Base-by-base conservation (phyloP, 2,329 filamentous ascomycete genomes). In the Colletotrichum simmondsii region DNA sequence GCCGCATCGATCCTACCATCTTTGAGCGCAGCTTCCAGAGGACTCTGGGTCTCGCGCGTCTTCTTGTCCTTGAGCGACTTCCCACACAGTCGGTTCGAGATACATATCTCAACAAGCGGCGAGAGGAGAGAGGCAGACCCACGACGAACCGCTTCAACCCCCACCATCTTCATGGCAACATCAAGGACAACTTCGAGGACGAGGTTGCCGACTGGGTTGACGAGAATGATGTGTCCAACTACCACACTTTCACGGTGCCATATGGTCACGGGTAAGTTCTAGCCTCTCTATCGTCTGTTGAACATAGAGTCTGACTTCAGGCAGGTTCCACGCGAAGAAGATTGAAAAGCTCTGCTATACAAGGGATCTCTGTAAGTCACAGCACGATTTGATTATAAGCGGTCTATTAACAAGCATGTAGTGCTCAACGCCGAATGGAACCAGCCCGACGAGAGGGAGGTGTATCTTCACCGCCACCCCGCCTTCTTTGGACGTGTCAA, bases 401-500 rank as follows among this genome's bases (percentile, higher is more conserved):
- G 19, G 3, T n/a, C 30, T 4, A 53, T 62, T 74, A 60, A 73
- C 57, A 19, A 58, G 46, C 46, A 30, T 32, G 5, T 19, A 65
- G 28, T 97, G 8, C 88, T 97, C 22, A 97, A 97, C 77, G 93
- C 93, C 0, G 94, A 97, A 79, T 97, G 95, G 94, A 97, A 97
- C 77, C 91, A 92, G 75, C 86, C 89, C 1, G 91, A 94, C 73
- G 92, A 95, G 54, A 89, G 94, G n/a, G 86, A 92, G 30, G 92
- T 95, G 1, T 90, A 94, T 74, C 85, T 97, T 5, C 95, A 97
- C 82, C 90, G 95, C 2, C 95, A 97, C 77, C 94, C 95, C 3
- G 94, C 93, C 14, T 97, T 97, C 80, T 96, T 97, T 77, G 94
- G 95, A 0, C 88, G 90, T 35, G 90, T 92, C 5, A 85, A 92